Evolutionary conservation across 2,329 filamentous ascomycete genomes (phyloP), one percentile per base, ranked within the genome.

Genomic region (Calonectria fujianensis): DNA sequence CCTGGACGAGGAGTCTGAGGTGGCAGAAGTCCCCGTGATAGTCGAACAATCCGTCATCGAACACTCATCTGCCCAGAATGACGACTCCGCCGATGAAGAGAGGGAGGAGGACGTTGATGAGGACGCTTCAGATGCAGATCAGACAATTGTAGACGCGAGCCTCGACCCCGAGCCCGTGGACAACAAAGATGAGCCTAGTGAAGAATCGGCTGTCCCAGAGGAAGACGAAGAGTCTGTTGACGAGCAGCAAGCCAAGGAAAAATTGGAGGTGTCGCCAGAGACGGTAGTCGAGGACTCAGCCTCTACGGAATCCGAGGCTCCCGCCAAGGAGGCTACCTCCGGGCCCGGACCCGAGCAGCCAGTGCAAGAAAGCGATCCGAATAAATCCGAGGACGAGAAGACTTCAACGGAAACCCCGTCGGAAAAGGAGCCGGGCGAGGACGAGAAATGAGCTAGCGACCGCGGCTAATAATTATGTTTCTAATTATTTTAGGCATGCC

Each of bases 1-100:
- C 51, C 90, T 92, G 32, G 94, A 95, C 4, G 84, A 85, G 39
- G 85, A 85, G 70, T 77, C 84, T 16, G 86, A 87, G 70, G 78
- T 82, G n/a, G 84, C 83, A 50, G 86, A 86, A n/a, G 83, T 85
- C 32, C 84, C 84, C 4, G 84, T 87, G 68, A 85, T 87, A 67
- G 86, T 87, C n/a, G 85, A 86, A 69, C 82, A 83, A 75, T 84
- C 82, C 5, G 77, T 79, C 29, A 79, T 82, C 35, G 76, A 73
- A 31, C 76, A 77, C 27, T 65, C 78, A 4, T 70, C 76, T 4
- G 39, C 69, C 16, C 52, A 75, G 37, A 39, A 70, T 14, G 66
- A 37, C 5, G 54, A 64, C 13, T 41, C 69, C 37, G 10, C 63
- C 9, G 20, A 68, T 10, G 73, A 80, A 51, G 74, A 73, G 27